These are phyloP conservation scores for Pyracantha coccinea DNA, from an alignment of 331 rosid species.

Conservation along the genomic window DNA sequence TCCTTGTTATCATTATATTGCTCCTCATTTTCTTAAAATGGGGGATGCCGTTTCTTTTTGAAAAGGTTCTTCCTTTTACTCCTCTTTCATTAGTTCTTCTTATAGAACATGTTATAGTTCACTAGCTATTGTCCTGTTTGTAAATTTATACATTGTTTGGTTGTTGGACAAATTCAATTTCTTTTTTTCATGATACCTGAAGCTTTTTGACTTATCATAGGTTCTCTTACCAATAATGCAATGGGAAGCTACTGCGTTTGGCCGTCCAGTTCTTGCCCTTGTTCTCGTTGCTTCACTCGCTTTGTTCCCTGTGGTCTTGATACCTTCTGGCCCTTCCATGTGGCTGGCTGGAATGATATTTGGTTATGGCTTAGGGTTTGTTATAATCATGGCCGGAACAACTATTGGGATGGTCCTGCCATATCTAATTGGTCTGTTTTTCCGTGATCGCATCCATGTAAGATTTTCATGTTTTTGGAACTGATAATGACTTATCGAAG, in stretches of 20 bases:
- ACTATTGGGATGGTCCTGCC: constrained; percentile 98
- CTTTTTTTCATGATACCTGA: neutral
- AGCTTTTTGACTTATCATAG: constrained; percentile 25
- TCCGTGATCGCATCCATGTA: constrained; percentile 94
- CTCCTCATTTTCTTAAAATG: constrained; percentile 53
- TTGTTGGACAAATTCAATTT: neutral
- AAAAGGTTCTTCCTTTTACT: constrained; percentile 53
- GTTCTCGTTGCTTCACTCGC: constrained; percentile 89
- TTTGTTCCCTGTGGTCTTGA: constrained; percentile 71
- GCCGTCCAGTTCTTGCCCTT: constrained; percentile 88
- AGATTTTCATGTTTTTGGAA: constrained; percentile 15
- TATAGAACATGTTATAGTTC: neutral
- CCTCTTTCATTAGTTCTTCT: neutral
- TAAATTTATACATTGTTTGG: neutral
- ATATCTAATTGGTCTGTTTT: constrained; percentile 68
- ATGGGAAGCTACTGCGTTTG: constrained; percentile 99
- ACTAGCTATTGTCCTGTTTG: neutral
- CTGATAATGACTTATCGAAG: neutral
- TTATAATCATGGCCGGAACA: constrained; percentile 94
- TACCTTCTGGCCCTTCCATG: constrained; percentile 99
- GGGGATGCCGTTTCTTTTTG: constrained; percentile 86
- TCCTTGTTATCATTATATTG: constrained; percentile 36
- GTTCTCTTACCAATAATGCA: constrained; percentile 76
- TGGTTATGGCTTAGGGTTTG: constrained; percentile 92
- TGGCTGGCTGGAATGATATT: constrained; percentile 99